These are phyloP conservation scores for Articulospora tetracladia DNA, from an alignment of 495 filamentous ascomycete species.

Conservation along the genomic window DNA sequence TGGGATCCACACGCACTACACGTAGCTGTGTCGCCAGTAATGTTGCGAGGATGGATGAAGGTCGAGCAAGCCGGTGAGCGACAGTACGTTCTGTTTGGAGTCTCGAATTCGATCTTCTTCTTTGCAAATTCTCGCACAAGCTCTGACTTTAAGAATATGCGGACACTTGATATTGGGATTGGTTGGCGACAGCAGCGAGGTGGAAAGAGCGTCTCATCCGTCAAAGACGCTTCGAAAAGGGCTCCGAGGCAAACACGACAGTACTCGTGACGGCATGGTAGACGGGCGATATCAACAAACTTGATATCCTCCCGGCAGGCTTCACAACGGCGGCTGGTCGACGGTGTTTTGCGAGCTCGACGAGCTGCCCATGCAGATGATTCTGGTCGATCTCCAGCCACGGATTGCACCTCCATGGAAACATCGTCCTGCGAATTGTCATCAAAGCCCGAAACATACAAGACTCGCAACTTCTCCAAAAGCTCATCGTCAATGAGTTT, in stretches of 20 bases:
- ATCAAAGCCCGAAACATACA: conserved; percentile 16
- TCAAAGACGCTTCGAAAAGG: conserved; percentile 17
- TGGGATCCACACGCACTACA: conserved; percentile 31
- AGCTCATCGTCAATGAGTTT: conserved; percentile 22
- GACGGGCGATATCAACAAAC: conserved; percentile 15
- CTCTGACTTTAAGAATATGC: conserved; percentile 13
- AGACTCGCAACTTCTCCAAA: conserved; percentile 19
- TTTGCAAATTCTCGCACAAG: conserved; percentile 17
- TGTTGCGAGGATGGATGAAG: conserved; percentile 17
- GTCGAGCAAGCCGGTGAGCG: conserved; percentile 20
- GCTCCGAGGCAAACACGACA: conserved; percentile 18
- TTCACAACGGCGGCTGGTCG: conserved; percentile 4
- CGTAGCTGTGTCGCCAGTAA: conserved; percentile 23
- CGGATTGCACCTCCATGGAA: not conserved
- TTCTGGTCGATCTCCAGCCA: conserved; percentile 4
- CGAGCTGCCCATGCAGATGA: conserved; percentile 14
- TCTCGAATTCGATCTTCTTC: conserved; percentile 27
- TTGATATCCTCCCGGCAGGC: conserved; percentile 14
- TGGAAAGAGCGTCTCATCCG: conserved; percentile 21
- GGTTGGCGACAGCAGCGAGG: conserved; percentile 20
- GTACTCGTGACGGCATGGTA: conserved; percentile 21
- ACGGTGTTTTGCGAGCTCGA: not conserved
- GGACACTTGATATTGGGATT: conserved; percentile 4
- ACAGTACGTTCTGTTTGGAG: conserved; percentile 27
- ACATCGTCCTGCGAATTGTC: not conserved